Base-by-base conservation (phyloP, 1,284 basidiomycete genomes). In the Leccinum cinnamomeum region DNA sequence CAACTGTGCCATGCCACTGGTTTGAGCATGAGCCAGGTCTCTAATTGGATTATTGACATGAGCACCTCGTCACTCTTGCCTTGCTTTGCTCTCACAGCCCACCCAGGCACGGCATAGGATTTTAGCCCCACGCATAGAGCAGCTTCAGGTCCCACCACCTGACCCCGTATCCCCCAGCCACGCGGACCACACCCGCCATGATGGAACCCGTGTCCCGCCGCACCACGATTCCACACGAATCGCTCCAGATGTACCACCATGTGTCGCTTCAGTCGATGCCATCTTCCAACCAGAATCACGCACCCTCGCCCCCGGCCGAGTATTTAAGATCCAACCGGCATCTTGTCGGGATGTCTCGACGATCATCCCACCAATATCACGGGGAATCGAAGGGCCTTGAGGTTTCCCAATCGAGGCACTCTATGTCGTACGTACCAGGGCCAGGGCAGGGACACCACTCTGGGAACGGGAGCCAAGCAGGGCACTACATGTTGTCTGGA, bases 31-130 rank as follows among this genome's bases (percentile, higher is more conserved):
- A 89, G 84, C 75, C 92, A 95, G 76, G 91, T 95, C 1, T 91
- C 89, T 62, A 94, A 94, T 74, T 94, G 91, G 91, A 94, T 94
- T 89, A 94, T 94, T 71, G 93, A 94, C 69, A 91, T 92, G 61
- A 68, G 90, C 37, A 46, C 62, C 53, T 54, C 64, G 61, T 65
- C 58, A 62, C 59, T 64, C 63, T 57, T 60, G 23, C 51, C 25
- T 57, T 39, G 8, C 50, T 41, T 3, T 16, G 35, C 2, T 14
- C 58, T 64, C 66, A 65, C 69, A 60, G 63, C 63, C 61, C 59
- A 8, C 23, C 64, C 71, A 92, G 28, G 90, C 90, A 67, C 84
- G 90, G 30, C 85, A 90, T 65, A 85, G 87, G 64, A 28, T 28
- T 28, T 28, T 28, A 28, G 28, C 28, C 28, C 28, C 28, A 1